phyloP scores from a whole-genome alignment of 2,329 filamentous ascomycete genomes.

The Aspergillus tamarii region DNA sequence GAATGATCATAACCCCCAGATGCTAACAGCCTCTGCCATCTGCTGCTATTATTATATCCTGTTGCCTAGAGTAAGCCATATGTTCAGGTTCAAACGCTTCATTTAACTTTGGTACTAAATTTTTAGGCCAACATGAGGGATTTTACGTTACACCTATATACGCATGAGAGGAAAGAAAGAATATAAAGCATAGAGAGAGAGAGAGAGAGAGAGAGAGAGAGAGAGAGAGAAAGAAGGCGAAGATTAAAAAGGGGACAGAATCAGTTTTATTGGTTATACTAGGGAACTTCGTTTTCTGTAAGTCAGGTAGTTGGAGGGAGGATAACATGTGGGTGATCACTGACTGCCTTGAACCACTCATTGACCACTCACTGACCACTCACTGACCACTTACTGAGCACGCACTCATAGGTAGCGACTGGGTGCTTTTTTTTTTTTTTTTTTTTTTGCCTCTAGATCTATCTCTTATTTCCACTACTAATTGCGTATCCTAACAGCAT shows the following conservation, averaged over 20 bases:
- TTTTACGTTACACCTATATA: neutral
- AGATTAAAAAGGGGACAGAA: too few species aligned
- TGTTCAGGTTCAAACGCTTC: neutral
- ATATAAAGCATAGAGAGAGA: too few species aligned
- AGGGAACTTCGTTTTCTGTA: too few species aligned
- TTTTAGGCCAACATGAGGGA: neutral
- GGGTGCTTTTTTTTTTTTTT: too few species aligned
- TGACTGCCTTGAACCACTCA: too few species aligned
- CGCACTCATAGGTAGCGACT: neutral
- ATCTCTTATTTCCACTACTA: neutral
- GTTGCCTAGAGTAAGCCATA: neutral
- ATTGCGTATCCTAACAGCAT: neutral
- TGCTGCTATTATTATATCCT: neutral
- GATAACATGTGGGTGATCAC: too few species aligned
- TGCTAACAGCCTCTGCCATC: neutral
- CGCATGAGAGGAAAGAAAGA: too few species aligned
- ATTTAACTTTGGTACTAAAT: neutral
- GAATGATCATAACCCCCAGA: neutral
- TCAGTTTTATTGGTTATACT: too few species aligned
- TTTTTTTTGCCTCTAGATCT: neutral
- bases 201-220: too few species aligned
- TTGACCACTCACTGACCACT: neutral
- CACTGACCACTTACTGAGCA: neutral
- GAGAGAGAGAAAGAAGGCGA: too few species aligned
- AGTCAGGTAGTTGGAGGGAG: neutral